A percentile compares a stretch with the other conserved stretches of the same genome.
phyloP scores from a whole-genome alignment of 495 filamentous ascomycete species.

The Penicillium herquei region DNA sequence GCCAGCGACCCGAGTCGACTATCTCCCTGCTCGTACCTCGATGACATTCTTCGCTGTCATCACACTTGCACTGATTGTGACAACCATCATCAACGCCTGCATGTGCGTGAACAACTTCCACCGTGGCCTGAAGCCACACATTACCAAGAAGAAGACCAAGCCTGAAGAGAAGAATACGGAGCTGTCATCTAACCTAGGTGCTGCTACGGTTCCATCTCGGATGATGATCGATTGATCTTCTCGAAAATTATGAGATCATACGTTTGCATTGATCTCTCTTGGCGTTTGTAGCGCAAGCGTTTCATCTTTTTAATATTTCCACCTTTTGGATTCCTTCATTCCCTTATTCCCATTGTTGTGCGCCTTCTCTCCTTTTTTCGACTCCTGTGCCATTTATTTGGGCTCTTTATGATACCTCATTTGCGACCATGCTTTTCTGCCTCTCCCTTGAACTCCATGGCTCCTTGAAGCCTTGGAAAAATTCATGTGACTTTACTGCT shows the following conservation, averaged over 20 bases:
- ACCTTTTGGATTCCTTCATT: neutral
- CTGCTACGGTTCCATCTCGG: constrained; percentile 53
- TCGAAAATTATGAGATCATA: constrained; percentile 2
- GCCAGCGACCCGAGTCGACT: constrained; percentile 47
- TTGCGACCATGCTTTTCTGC: constrained; percentile 10
- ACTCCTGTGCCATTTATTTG: constrained; percentile 6
- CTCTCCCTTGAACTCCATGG: neutral
- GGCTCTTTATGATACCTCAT: constrained; percentile 41
- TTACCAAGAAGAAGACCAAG: constrained; percentile 57
- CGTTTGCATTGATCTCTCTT: constrained; percentile 15
- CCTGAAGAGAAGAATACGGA: constrained; percentile 75
- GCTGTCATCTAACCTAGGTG: constrained; percentile 51
- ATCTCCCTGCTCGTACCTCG: constrained; percentile 70
- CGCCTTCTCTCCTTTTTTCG: constrained; percentile 8
- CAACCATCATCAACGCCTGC: constrained; percentile 86
- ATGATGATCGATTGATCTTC: constrained; percentile 83
- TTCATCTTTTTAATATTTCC: constrained; percentile 1
- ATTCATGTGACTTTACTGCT: constrained; percentile 20
- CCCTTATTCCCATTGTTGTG: neutral
- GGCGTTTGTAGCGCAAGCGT: constrained; percentile 18
- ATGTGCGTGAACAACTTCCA: constrained; percentile 89
- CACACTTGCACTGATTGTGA: constrained; percentile 80
- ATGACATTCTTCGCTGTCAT: constrained; percentile 93
- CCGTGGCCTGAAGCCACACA: constrained; percentile 84
- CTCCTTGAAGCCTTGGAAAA: constrained; percentile 6